Evolutionary conservation across 306 rosid species (phyloP).

Genomic region (Boehmeria nivea): DNA sequence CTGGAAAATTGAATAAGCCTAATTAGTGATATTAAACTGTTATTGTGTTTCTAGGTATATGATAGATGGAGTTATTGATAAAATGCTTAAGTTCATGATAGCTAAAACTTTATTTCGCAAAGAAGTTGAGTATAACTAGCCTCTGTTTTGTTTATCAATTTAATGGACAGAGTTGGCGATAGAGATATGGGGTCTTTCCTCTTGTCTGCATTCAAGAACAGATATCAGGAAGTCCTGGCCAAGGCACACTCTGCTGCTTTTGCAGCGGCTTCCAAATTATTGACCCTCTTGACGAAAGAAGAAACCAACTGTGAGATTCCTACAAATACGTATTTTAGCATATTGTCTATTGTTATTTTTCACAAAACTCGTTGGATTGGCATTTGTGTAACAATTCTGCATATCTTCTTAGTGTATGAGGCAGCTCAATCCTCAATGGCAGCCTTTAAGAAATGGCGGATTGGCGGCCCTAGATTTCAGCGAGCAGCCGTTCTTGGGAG

Average conservation of each 20-base stretch:
- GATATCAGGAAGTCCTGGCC: conserved; percentile 86
- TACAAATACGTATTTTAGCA: conserved; percentile 6
- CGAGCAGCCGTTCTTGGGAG: conserved; percentile 70
- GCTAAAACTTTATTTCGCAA: conserved; percentile 1
- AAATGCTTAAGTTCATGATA: neutral
- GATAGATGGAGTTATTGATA: too few relatives aligned
- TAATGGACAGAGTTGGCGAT: conserved; percentile 64
- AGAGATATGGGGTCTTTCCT: conserved; percentile 76
- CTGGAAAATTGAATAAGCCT: too few relatives aligned
- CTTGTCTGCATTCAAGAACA: conserved; percentile 77
- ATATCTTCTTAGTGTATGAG: conserved; percentile 64
- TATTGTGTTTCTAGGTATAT: neutral
- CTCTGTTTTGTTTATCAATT: conserved; percentile 8
- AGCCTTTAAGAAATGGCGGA: conserved; percentile 86
- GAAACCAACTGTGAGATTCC: conserved; percentile 65
- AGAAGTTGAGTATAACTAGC: neutral
- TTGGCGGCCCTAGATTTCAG: conserved; percentile 88
- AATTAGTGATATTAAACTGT: neutral
- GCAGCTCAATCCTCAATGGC: conserved; percentile 91
- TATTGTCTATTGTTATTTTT: conserved; percentile 9
- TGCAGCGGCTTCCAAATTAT: conserved; percentile 61
- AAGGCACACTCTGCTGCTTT: conserved; percentile 78
- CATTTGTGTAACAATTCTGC: conserved; percentile 8
- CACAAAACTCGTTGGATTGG: conserved; percentile 3
- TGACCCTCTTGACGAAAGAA: conserved; percentile 64